phyloP scores from a whole-genome alignment of 2,329 filamentous ascomycete genomes.

The Endoconidiophora laricicola region DNA sequence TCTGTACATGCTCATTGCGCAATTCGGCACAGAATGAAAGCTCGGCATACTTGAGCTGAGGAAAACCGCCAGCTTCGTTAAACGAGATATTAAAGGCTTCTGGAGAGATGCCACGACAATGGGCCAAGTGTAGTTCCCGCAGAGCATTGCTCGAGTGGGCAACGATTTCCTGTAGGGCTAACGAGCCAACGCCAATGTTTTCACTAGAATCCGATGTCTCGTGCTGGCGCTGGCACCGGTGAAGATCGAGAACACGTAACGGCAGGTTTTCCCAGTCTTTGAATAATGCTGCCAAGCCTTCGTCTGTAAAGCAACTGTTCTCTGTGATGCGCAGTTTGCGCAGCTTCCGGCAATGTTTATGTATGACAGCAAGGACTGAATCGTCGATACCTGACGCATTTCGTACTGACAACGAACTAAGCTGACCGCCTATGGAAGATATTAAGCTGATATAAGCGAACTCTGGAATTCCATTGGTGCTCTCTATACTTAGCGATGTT shows the following conservation, averaged over 20 bases:
- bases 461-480: slow-evolving; percentile 39
- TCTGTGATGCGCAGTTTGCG: slow-evolving; percentile 67
- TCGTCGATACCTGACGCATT: slow-evolving; percentile 52
- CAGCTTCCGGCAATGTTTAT: slow-evolving; percentile 49
- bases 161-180: slow-evolving; percentile 71
- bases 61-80: slow-evolving; percentile 40
- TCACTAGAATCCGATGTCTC: slow-evolving; percentile 56
- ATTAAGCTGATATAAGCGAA: slow-evolving; percentile 46
- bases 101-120: slow-evolving; percentile 64
- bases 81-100: slow-evolving; percentile 64
- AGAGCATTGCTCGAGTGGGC: slow-evolving; percentile 56
- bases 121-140: slow-evolving; percentile 57
- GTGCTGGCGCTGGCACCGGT: slow-evolving; percentile 37
- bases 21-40: slow-evolving; percentile 59
- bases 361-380: slow-evolving; percentile 51
- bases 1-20: slow-evolving; percentile 46
- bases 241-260: slow-evolving; percentile 55
- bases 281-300: slow-evolving; percentile 57
- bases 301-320: slow-evolving; percentile 60
- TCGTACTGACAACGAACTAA: slow-evolving; percentile 66
- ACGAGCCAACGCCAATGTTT: slow-evolving; percentile 51
- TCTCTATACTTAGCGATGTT: slow-evolving; percentile 58
- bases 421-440: slow-evolving; percentile 39
- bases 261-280: slow-evolving; percentile 57
- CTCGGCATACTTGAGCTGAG: slow-evolving; percentile 54